Conservation (phyloP, 805 yeast species). For the Wickerhamiella dianesei region DNA sequence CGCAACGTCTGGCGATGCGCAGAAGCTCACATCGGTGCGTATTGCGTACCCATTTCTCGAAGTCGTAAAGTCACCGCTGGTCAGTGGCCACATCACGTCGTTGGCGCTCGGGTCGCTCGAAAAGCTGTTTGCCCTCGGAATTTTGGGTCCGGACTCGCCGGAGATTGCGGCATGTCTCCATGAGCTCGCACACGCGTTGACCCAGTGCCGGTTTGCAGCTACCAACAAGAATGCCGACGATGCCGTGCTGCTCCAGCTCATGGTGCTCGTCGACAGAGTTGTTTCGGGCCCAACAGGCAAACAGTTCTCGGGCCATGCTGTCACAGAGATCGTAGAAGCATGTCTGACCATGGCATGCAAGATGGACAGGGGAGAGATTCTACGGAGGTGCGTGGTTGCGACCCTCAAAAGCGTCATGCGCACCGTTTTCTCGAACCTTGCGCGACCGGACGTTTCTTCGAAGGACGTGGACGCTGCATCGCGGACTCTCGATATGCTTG, state of each 20-base stretch:
- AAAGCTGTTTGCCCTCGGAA: slow-evolving; percentile 56
- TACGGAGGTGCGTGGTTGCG: slow-evolving; percentile 66
- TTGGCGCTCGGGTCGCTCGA: slow-evolving; percentile 64
- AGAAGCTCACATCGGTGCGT: slow-evolving; percentile 54
- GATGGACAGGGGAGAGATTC: slow-evolving; percentile 76
- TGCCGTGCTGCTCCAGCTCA: slow-evolving; percentile 71
- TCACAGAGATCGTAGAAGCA: slow-evolving; percentile 82
- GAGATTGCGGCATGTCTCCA: slow-evolving; percentile 46
- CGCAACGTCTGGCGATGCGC: slow-evolving; percentile 38
- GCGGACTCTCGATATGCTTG: slow-evolving; percentile 41
- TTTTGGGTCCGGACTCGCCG: slow-evolving; percentile 42
- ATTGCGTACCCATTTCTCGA: slow-evolving; percentile 76
- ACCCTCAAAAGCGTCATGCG: slow-evolving; percentile 14
- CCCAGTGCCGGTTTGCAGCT: slow-evolving; percentile 93
- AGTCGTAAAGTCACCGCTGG: slow-evolving; percentile 68
- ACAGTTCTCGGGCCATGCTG: slow-evolving; percentile 62
- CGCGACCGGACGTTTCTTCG: background rate
- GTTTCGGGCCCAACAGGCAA: slow-evolving; percentile 52
- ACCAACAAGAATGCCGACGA: slow-evolving; percentile 88
- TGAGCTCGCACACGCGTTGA: slow-evolving; percentile 59
- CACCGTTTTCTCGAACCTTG: slow-evolving; percentile 9
- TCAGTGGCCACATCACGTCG: slow-evolving; percentile 76
- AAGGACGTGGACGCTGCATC: background rate
- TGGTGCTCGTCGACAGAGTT: slow-evolving; percentile 55
- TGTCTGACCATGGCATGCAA: slow-evolving; percentile 86